A percentile compares a stretch with the other conserved stretches of the same genome.
Evolutionary conservation across 352 stramenopile species (phyloP).

Genomic region (Pythium inflatum): DNA sequence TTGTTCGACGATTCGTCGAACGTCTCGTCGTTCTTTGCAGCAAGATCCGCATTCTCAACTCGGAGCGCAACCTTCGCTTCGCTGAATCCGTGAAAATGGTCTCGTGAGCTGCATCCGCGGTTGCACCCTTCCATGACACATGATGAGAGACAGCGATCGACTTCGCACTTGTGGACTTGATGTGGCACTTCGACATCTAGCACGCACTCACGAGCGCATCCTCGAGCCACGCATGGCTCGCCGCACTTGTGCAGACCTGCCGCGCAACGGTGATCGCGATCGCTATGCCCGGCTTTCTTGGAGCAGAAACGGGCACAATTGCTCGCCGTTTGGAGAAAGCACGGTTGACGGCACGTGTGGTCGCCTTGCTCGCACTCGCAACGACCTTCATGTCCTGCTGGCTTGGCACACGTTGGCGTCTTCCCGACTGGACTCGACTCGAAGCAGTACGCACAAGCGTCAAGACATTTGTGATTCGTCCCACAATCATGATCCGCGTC

Average conservation of each 20-base stretch:
- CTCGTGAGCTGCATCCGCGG: slow-evolving; percentile 44
- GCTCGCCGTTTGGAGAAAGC: slow-evolving; percentile 41
- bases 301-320: slow-evolving; percentile 63
- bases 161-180: slow-evolving; percentile 63
- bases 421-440: slow-evolving; percentile 27
- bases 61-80: slow-evolving; percentile 48
- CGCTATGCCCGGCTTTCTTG: slow-evolving; percentile 46
- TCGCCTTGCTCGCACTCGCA: slow-evolving; percentile 68
- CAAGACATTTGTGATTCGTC: slow-evolving; percentile 49
- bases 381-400: slow-evolving; percentile 62
- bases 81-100: slow-evolving; percentile 73
- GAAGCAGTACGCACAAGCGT: slow-evolving; percentile 59
- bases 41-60: slow-evolving; percentile 38
- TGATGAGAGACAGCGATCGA: slow-evolving; percentile 55
- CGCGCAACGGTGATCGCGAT: slow-evolving; percentile 53
- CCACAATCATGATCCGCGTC: slow-evolving; percentile 51
- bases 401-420: slow-evolving; percentile 49
- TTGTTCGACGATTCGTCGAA: slow-evolving; percentile 43
- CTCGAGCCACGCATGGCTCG: slow-evolving; percentile 45
- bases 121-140: slow-evolving; percentile 70
- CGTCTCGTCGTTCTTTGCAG: slow-evolving; percentile 37
- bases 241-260: slow-evolving; percentile 63
- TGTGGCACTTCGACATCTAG: slow-evolving; percentile 56
- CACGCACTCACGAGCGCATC: slow-evolving; percentile 51
- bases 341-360: slow-evolving; percentile 64